These are phyloP conservation scores for Shiraia bambusicola DNA, from an alignment of 2,329 filamentous ascomycete genomes.

Conservation along the genomic window DNA sequence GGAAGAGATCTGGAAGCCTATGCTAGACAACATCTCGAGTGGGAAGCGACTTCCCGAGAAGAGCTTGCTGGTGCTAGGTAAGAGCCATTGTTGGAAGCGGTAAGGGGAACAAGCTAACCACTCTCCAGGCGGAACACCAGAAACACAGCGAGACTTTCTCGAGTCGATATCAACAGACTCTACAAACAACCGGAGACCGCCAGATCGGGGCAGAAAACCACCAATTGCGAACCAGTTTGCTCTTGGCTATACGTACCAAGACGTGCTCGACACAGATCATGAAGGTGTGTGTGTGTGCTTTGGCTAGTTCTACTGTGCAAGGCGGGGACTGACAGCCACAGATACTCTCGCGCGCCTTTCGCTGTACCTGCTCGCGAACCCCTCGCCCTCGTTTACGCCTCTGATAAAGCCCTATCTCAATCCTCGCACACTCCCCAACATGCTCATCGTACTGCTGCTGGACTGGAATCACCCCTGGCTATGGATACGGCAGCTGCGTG, in stretches of 20 bases:
- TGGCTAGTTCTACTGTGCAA: too few species aligned
- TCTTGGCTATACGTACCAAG: slow-evolving; percentile 91
- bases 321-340: slow-evolving; percentile 40
- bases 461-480: slow-evolving; percentile 94
- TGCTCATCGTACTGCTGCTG: slow-evolving; percentile 82
- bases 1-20: slow-evolving; percentile 90
- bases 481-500: slow-evolving; percentile 85
- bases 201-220: slow-evolving; percentile 58
- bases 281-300: slow-evolving; percentile 63
- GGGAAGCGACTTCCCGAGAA: slow-evolving; percentile 89
- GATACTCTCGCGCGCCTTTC: slow-evolving; percentile 89
- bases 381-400: slow-evolving; percentile 77
- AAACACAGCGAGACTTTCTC: slow-evolving; percentile 82
- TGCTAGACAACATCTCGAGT: slow-evolving; percentile 87
- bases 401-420: slow-evolving; percentile 83
- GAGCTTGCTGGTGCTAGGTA: slow-evolving; percentile 83
- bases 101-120: slow-evolving; percentile 21
- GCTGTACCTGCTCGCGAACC: slow-evolving; percentile 82
- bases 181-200: slow-evolving; percentile 51
- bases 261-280: slow-evolving; percentile 89
- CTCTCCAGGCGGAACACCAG: slow-evolving; percentile 70
- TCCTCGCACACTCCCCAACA: slow-evolving; percentile 79
- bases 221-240: slow-evolving; percentile 91
- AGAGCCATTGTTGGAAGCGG: slow-evolving; percentile 24
- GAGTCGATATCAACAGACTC: slow-evolving; percentile 50